Evolutionary conservation across 202 grass and related monocot genomes (phyloP), one percentile per base, ranked within the genome.

Genomic region (Carex sylvatica): DNA sequence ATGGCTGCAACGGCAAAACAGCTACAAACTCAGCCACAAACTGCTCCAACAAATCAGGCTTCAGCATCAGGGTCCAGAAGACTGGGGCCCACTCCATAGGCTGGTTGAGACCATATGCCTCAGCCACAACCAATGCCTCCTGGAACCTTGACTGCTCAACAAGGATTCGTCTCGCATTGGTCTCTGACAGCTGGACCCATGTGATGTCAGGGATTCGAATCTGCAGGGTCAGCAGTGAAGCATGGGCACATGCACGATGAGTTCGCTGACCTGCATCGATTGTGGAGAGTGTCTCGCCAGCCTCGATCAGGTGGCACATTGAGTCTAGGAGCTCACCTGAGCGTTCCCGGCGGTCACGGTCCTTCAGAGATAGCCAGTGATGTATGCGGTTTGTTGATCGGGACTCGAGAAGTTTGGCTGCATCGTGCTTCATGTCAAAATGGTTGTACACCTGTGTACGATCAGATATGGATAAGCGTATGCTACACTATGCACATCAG

Each of bases 361-460:
- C 90, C 20, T 82, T 82, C 63, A 87, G 83, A 80, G 84, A 85
- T 65, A 88, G 84, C 95, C 95, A 95, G 35, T 90, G 87, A 55
- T 88, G 81, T 89, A 98, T 98, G 91, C 87, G 89, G 86, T 91
- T 92, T 66, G 82, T 86, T 11, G 92, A 88, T 56, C 86, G 89
- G 36, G 86, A 95, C 64, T 95, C 95, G 22, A 98, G 90, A 49
- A 98, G 92, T 47, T 87, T 87, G 56, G 95, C 92, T 74, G 89
- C 93, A 61, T 98, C 92, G 69, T 98, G 95, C 74, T 98, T 98
- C 95, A 95, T 98, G 74, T 95, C 92, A 23, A 98, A 98, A 59
- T 98, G 91, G 59, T 79, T 98, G 55, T 95, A 98, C 63, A 98
- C 92, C 95, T 98, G 90, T 19, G 1, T n/a, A 73, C 56, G 80